Conservation (phyloP, 352 stramenopile genomes). For the Phytophthora brassicae region DNA sequence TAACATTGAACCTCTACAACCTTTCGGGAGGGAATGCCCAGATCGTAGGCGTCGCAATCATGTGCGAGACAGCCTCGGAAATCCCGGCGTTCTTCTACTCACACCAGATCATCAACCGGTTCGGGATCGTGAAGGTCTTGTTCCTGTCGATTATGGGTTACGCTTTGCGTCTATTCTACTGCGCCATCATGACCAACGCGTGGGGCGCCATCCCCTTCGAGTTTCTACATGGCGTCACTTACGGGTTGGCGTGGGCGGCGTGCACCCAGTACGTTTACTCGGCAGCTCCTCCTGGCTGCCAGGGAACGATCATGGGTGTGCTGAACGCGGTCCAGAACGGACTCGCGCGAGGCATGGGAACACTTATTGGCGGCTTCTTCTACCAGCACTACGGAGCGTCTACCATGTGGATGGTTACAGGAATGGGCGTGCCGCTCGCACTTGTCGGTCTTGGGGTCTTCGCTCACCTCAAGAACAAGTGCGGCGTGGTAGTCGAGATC, state of each 20-base stretch:
- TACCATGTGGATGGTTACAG: slow-evolving; percentile 70
- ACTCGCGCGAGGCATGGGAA: slow-evolving; percentile 60
- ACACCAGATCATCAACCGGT: slow-evolving; percentile 62
- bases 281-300: slow-evolving; percentile 50
- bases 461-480: slow-evolving; percentile 57
- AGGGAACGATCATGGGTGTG: slow-evolving; percentile 79
- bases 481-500: slow-evolving; percentile 33
- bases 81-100: slow-evolving; percentile 84
- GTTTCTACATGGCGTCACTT: slow-evolving; percentile 77
- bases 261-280: slow-evolving; percentile 80
- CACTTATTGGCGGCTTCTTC: slow-evolving; percentile 73
- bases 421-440: slow-evolving; percentile 66
- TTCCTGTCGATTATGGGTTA: slow-evolving; percentile 73
- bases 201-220: slow-evolving; percentile 82
- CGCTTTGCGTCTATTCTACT: slow-evolving; percentile 67
- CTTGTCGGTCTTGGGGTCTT: slow-evolving; percentile 57
- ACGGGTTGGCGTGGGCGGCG: slow-evolving; percentile 71
- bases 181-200: slow-evolving; percentile 76
- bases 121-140: slow-evolving; percentile 75
- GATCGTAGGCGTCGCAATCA: slow-evolving; percentile 81
- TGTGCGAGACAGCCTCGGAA: slow-evolving; percentile 81
- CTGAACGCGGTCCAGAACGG: slow-evolving; percentile 80
- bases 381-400: slow-evolving; percentile 69
- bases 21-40: slow-evolving; percentile 64
- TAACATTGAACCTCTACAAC: slow-evolving; percentile 84